Evolutionary conservation across 139 green algal species (phyloP).

Genomic region (Dunaliella sp.): DNA sequence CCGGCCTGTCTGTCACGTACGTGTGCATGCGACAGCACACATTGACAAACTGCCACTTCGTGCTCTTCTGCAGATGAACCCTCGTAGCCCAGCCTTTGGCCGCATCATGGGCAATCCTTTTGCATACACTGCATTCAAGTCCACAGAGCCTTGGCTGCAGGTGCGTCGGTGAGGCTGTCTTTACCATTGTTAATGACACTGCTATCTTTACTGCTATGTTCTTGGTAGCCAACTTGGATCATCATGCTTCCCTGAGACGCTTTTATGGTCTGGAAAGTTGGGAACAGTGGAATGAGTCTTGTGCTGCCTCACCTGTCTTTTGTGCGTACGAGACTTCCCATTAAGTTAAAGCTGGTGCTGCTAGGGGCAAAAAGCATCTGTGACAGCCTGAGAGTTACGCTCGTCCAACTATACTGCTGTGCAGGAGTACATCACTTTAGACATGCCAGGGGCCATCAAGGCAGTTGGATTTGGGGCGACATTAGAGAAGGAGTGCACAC

Average conservation of each 20-base stretch:
- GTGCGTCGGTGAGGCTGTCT: not conserved
- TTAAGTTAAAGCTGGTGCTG: too few relatives aligned
- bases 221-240: not conserved
- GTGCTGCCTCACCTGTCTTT: too few relatives aligned
- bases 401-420: not conserved
- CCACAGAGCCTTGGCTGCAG: conserved; percentile 72
- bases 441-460: conserved; percentile 46
- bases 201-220: not conserved
- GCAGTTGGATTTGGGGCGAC: conserved; percentile 46
- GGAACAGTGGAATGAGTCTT: not conserved
- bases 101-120: conserved; percentile 69
- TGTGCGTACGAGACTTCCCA: too few relatives aligned
- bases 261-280: not conserved
- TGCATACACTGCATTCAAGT: conserved; percentile 75
- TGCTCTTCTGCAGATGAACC: conserved; percentile 84
- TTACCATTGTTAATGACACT: not conserved
- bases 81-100: conserved; percentile 51
- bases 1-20: too few relatives aligned
- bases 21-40: too few relatives aligned
- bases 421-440: conserved; percentile 63
- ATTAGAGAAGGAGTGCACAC: conserved; percentile 44
- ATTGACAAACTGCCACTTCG: too few relatives aligned
- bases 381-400: too few relatives aligned
- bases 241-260: not conserved
- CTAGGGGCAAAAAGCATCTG: not conserved